Base-by-base conservation (phyloP, 495 filamentous ascomycete species). In the Trichodelitschia bisporula region DNA sequence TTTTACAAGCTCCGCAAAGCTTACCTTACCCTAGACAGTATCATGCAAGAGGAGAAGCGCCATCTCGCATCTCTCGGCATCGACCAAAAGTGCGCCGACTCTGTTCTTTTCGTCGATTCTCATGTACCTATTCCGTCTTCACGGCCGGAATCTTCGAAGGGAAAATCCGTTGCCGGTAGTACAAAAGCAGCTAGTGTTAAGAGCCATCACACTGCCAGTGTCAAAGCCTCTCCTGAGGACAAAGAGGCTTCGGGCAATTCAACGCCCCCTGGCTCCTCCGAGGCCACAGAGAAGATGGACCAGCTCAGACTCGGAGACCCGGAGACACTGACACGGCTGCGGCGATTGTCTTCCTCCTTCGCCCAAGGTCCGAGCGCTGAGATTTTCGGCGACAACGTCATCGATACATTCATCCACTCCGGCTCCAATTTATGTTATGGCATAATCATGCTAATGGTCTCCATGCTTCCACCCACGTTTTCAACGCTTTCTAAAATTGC, bases 1-100 rank as follows among this genome's bases (percentile, higher is more conserved):
- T 92, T 95, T 39, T 92, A 92, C 46, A 86, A 83, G 47, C 46
- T 97, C 45, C 61, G 89, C 37, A 92, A 83, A 41, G 86, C 86
- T 4, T 95, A 74, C 43, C 55, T 76, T 15, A 75, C 84, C 3
- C 56, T 97, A 12, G 73, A 92, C 46, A 62, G 59, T 3, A 74
- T 97, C 34, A 39, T 64, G 35, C 61, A 67, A 30, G 64, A 64
- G 40, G 69, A 75, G 45, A 57, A 57, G 31, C 61, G 52, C 34
- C 72, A 60, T 29, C 50, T 71, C 44, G 42, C 39, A 10, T 48
- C 43, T 30, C 40, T 26, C 20, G 38, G 34, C 32, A n/a, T n/a
- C n/a, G n/a, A n/a, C n/a, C n/a, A n/a, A n/a, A n/a, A n/a, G n/a
- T n/a, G n/a, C n/a, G n/a, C n/a, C n/a, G n/a, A n/a, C n/a, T n/a